These are phyloP conservation scores for Magnusiomyces fungicola DNA, from an alignment of 1,139 yeast genomes.

Conservation along the genomic window DNA sequence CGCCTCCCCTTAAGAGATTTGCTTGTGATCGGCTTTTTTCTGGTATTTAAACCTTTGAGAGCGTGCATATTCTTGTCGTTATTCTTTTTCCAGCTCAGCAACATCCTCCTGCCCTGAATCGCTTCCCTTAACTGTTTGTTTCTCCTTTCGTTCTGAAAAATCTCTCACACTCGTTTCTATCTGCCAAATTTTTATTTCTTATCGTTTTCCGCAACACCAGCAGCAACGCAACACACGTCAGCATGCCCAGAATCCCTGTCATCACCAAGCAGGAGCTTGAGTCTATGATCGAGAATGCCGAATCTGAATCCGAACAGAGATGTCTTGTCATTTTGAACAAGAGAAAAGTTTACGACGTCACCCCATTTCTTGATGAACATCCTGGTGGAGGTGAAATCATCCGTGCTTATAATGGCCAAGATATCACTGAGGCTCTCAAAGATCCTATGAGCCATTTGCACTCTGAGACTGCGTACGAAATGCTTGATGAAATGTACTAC, in stretches of 20 bases:
- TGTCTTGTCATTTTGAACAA: constrained; percentile 74
- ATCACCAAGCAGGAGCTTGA: constrained; percentile 40
- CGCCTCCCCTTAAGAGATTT: too few relatives aligned
- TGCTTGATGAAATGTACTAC: constrained; percentile 68
- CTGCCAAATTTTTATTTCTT: too few relatives aligned
- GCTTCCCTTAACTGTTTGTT: too few relatives aligned
- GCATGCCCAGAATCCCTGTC: constrained; percentile 33
- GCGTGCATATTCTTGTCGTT: too few relatives aligned
- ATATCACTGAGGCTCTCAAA: constrained; percentile 71
- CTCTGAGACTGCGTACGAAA: constrained; percentile 81
- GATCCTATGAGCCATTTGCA: constrained; percentile 65
- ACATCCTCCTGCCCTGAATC: too few relatives aligned
- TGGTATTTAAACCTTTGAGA: too few relatives aligned
- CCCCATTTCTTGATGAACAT: constrained; percentile 86
- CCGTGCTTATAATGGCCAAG: constrained; percentile 73
- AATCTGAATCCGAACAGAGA: constrained; percentile 30
- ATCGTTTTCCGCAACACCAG: too few relatives aligned
- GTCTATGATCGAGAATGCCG: constrained; percentile 40
- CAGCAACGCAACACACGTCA: not conserved
- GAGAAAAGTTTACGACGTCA: constrained; percentile 81
- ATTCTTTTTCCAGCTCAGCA: too few relatives aligned
- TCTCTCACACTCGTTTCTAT: too few relatives aligned
- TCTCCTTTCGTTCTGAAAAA: too few relatives aligned
- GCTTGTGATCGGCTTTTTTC: too few relatives aligned
- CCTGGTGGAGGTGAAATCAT: constrained; percentile 83